Base-by-base conservation (phyloP, 1,284 basidiomycete species). In the Cronartium quercuum region DNA sequence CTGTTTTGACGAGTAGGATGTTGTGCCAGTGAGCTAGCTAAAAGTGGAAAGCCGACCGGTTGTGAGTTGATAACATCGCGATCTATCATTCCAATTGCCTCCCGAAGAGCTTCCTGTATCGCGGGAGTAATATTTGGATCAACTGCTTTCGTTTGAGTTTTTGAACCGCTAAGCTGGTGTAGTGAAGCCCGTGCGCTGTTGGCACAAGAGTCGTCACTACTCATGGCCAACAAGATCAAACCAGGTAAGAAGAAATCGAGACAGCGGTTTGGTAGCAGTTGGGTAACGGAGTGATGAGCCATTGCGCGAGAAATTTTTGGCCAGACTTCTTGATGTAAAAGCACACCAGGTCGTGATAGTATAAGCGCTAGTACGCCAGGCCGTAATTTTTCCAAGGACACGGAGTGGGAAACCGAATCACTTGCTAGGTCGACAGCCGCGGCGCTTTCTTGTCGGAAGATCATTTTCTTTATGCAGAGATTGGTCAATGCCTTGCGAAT, bases 211-310 rank as follows among this genome's bases (percentile, higher is more conserved):
- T 41, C 9, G 60, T 68, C 62, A 38, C 61, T 44, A 37, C 44
- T 62, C 65, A 75, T 68, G 10, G 73, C 44, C n/a, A 75, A 66
- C 15, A 75, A 58, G 3, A 67, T 62, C 7, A 62, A 67, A 34
- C 73, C 73, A 35, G 73, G 73, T 24, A 75, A 68, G 42, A 44
- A 40, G 21, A 44, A 35, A 21, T 68, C 57, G 34, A 34, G 13
- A 61, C 24, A 58, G 10, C 62, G 15, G 29, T n/a, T 37, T 51
- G 41, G 29, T 13, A 68, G 38, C 21, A 66, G 58, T 42, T 41
- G 57, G 24, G 9, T 35, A 24, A 29, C 15, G 21, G 38, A 55
- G n/a, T 51, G 65, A 55, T 41, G 24, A 40, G 40, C 35, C 60
- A 75, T 68, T 18, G 65, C 13, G 62, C 62, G 51, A 37, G 73